Conservation (phyloP, 148 eudicot genomes). For the Agrostemma githago region DNA sequence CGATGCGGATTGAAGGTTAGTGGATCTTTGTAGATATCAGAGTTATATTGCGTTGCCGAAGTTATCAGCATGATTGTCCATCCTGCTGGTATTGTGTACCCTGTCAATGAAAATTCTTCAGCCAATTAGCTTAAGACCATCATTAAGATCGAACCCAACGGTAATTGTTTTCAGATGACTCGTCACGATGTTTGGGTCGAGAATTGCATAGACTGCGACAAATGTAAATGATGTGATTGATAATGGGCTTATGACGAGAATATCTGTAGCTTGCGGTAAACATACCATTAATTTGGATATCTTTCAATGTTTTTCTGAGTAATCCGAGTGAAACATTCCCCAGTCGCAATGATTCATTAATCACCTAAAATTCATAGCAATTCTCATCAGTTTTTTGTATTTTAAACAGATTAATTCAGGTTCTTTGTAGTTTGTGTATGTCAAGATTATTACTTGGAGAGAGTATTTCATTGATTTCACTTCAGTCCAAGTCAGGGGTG, state of each 20-base stretch:
- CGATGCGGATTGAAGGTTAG: slow-evolving; percentile 45
- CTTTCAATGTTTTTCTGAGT: slow-evolving; percentile 47
- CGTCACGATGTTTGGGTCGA: too few relatives aligned
- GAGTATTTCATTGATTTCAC: slow-evolving; percentile 66
- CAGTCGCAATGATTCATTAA: slow-evolving; percentile 52
- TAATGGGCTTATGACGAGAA: neutral
- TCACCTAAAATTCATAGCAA: slow-evolving; percentile 32
- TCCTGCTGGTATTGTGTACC: slow-evolving; percentile 49
- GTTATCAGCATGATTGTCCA: slow-evolving; percentile 45
- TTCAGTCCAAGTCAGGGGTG: slow-evolving; percentile 52
- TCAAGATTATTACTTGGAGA: slow-evolving; percentile 33
- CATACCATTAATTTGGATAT: slow-evolving; percentile 35
- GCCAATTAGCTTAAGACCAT: neutral
- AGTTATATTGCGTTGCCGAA: slow-evolving; percentile 33
- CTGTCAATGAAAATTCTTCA: slow-evolving; percentile 15
- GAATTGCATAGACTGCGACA: neutral
- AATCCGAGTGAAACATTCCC: slow-evolving; percentile 46
- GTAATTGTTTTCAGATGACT: neutral
- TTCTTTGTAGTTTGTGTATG: too few relatives aligned
- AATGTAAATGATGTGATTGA: neutral
- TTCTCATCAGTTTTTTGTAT: neutral
- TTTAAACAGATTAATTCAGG: too few relatives aligned
- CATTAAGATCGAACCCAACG: neutral
- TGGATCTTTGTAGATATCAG: slow-evolving; percentile 36
- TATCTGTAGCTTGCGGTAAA: neutral